These are phyloP conservation scores for Tetracladium maxilliforme DNA, from an alignment of 2,329 filamentous ascomycete genomes.

Conservation along the genomic window DNA sequence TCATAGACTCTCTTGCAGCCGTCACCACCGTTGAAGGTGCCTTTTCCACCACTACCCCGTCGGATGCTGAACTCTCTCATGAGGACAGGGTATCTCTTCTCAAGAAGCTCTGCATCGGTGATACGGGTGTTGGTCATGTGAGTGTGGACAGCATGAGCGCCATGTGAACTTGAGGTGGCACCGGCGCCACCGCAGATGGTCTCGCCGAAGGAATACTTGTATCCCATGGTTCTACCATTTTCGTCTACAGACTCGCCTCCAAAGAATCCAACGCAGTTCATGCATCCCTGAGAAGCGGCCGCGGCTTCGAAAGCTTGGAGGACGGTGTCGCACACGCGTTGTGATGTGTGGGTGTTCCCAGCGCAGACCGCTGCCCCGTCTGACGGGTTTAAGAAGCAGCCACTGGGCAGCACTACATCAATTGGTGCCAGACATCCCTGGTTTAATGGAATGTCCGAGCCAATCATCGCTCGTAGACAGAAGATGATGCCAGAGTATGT, in stretches of 20 bases:
- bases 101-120: slow-evolving; percentile 19
- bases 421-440: slow-evolving; percentile 14
- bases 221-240: too few relatives aligned
- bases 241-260: slow-evolving; percentile 11
- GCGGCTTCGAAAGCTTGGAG: slow-evolving; percentile 14
- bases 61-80: slow-evolving; percentile 16
- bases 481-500: slow-evolving; percentile 18
- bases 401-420: slow-evolving; percentile 10
- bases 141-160: slow-evolving; percentile 14
- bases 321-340: slow-evolving; percentile 15
- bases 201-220: too few relatives aligned
- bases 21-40: slow-evolving; percentile 1
- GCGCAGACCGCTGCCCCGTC: slow-evolving; percentile 11
- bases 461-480: slow-evolving; percentile 12
- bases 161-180: slow-evolving; percentile 13
- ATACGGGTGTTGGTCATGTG: slow-evolving; percentile 23
- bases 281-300: slow-evolving; percentile 12
- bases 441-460: slow-evolving; percentile 15
- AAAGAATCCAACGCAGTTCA: slow-evolving; percentile 15
- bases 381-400: slow-evolving; percentile 14
- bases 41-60: slow-evolving; percentile 7
- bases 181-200: slow-evolving; percentile 18
- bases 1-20: neutral
- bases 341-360: slow-evolving; percentile 12
- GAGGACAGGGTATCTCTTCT: slow-evolving; percentile 18